Conservation (phyloP, 2,329 filamentous ascomycete genomes). For the Fusarium longipes region DNA sequence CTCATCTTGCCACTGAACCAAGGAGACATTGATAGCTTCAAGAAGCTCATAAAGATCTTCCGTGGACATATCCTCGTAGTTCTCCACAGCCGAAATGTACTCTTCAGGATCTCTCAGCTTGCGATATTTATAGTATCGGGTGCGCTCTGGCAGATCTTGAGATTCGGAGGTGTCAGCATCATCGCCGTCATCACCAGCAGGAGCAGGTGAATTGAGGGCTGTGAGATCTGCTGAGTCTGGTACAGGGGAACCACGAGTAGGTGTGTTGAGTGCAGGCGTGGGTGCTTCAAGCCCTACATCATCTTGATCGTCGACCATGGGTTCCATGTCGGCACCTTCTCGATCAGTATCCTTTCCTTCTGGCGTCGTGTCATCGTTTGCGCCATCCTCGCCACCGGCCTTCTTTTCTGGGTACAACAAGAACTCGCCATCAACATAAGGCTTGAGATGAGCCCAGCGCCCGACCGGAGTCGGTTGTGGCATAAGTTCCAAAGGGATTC, state of each 20-base stretch:
- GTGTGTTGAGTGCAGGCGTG: slow-evolving; percentile 54
- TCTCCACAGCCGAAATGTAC: slow-evolving; percentile 60
- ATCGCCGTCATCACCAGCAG: slow-evolving; percentile 52
- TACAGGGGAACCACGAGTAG: slow-evolving; percentile 54
- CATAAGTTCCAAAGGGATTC: slow-evolving; percentile 31
- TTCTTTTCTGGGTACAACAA: slow-evolving; percentile 55
- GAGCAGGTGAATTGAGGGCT: slow-evolving; percentile 53
- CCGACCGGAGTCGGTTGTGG: slow-evolving; percentile 49
- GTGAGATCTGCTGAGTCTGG: slow-evolving; percentile 55
- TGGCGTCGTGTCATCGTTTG: slow-evolving; percentile 47
- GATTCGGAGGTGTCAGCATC: slow-evolving; percentile 52
- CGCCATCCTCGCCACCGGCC: slow-evolving; percentile 48
- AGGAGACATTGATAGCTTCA: slow-evolving; percentile 57
- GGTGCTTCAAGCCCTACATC: slow-evolving; percentile 48
- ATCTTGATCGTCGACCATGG: slow-evolving; percentile 50
- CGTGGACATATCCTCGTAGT: slow-evolving; percentile 61
- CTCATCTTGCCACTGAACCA: slow-evolving; percentile 66
- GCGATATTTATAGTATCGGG: slow-evolving; percentile 57
- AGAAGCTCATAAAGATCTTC: slow-evolving; percentile 59
- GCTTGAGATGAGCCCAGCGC: slow-evolving; percentile 55
- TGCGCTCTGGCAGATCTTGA: slow-evolving; percentile 48
- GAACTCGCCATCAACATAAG: slow-evolving; percentile 55
- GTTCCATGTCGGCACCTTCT: slow-evolving; percentile 48
- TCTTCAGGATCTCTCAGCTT: slow-evolving; percentile 64
- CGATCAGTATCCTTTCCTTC: slow-evolving; percentile 50